Percentiles rank a stretch among this genome's conserved stretches.
Conservation (phyloP, 305 asterid species). For the Fraxinus platypoda region DNA sequence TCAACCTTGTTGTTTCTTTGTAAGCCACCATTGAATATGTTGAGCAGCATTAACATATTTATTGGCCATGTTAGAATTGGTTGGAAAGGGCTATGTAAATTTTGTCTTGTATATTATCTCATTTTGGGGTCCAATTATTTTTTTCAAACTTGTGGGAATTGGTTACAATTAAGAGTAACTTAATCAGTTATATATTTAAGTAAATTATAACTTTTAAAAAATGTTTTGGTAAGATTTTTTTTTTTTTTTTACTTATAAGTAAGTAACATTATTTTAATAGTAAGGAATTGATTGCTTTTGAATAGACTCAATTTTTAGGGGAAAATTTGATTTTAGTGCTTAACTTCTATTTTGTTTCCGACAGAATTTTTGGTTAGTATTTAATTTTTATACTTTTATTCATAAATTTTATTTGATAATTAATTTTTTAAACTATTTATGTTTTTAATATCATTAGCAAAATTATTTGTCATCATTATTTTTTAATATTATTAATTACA, state of each 20-base stretch:
- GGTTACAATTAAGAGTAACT: not conserved
- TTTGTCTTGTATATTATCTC: not conserved
- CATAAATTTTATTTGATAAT: not conserved
- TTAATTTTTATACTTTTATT: not conserved
- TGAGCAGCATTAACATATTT: not conserved
- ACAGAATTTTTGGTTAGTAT: not conserved
- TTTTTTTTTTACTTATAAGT: not conserved
- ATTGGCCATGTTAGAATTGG: not conserved
- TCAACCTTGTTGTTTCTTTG: not conserved
- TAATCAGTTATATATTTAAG: not conserved
- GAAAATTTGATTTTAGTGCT: not conserved
- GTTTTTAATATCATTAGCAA: not conserved
- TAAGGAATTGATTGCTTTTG: not conserved
- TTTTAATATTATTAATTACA: not conserved
- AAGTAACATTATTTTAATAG: not conserved
- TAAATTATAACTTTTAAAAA: not conserved
- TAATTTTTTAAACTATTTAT: not conserved
- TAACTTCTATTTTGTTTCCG: not conserved
- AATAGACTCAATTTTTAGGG: not conserved
- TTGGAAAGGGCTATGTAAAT: not conserved
- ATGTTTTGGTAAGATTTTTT: not conserved
- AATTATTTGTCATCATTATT: not conserved
- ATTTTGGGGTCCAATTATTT: not conserved
- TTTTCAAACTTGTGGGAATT: not conserved
- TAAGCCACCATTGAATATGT: not conserved